phyloP scores from a whole-genome alignment of 2,329 filamentous ascomycete species.

The Escovopsis sp. region DNA sequence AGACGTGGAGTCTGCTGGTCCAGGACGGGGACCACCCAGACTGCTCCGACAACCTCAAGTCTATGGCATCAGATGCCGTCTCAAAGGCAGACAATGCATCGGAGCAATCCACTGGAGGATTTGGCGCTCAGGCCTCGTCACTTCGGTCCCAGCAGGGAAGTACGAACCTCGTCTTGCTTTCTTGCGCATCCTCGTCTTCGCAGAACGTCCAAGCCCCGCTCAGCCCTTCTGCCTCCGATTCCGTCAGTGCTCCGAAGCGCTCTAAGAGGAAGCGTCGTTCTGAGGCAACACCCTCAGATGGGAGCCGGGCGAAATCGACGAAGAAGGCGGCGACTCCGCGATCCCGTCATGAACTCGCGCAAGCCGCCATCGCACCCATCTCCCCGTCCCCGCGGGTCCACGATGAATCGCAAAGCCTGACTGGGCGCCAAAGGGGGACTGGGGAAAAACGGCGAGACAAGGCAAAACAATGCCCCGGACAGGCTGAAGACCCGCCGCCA shows the following conservation, averaged over 20 bases:
- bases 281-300: constrained; percentile 13
- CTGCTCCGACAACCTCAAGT: constrained; percentile 51
- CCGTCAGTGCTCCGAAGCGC: constrained; percentile 10
- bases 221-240: constrained; percentile 6
- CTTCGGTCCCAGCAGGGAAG: constrained; percentile 37
- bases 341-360: constrained; percentile 66
- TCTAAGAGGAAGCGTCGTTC: constrained; percentile 15
- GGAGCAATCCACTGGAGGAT: constrained; percentile 22
- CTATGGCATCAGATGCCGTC: constrained; percentile 46
- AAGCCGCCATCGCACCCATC: constrained; percentile 61
- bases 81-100: constrained; percentile 34
- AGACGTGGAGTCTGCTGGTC: constrained; percentile 57
- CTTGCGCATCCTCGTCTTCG: constrained; percentile 16
- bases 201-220: constrained; percentile 8
- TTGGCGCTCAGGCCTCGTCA: constrained; percentile 22
- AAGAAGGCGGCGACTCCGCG: constrained; percentile 29
- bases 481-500: constrained; percentile 36
- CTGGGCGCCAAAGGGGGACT: constrained; percentile 66
- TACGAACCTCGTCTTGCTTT: constrained; percentile 17
- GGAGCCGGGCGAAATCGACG: constrained; percentile 9
- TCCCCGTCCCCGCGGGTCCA: constrained; percentile 36
- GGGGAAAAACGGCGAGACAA: constrained; percentile 56
- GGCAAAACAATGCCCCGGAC: constrained; percentile 51
- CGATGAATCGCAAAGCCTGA: constrained; percentile 58
- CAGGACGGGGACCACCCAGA: constrained; percentile 41